Evolutionary conservation across 2,329 filamentous ascomycete genomes (phyloP).

Genomic region (Penicillium sclerotiorum): DNA sequence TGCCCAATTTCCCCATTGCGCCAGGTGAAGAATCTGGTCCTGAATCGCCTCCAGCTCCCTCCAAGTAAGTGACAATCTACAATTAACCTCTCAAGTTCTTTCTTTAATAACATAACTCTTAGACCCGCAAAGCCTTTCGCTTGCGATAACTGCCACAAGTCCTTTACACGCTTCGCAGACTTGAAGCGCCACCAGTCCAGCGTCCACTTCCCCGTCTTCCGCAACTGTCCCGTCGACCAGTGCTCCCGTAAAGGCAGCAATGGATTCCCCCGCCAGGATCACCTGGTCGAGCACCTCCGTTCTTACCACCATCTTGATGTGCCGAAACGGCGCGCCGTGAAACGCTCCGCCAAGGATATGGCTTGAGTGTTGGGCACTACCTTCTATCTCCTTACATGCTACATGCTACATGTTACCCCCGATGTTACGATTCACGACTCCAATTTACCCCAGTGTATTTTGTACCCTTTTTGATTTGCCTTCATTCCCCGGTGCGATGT

Average conservation of each 20-base stretch:
- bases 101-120: neutral
- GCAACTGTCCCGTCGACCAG: constrained; percentile 47
- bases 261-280: constrained; percentile 61
- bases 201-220: constrained; percentile 47
- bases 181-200: constrained; percentile 53
- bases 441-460: neutral
- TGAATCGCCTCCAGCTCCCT: constrained; percentile 22
- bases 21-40: constrained; percentile 18
- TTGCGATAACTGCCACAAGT: constrained; percentile 40
- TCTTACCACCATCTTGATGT: constrained; percentile 57
- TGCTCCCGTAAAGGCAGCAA: constrained; percentile 51
- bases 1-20: constrained; percentile 19
- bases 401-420: neutral
- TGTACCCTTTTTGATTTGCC: neutral
- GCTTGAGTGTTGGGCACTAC: neutral
- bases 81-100: neutral
- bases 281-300: constrained; percentile 60
- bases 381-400: neutral
- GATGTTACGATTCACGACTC: constrained; percentile 7
- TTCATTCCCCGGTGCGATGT: neutral
- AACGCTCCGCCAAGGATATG: constrained; percentile 28
- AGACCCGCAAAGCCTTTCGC: constrained; percentile 35
- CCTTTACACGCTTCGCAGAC: constrained; percentile 52
- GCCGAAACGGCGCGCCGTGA: constrained; percentile 41
- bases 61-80: constrained; percentile 28